Base-by-base conservation (phyloP, 441 rosid genomes). In the Arabidopsis hybrid region DNA sequence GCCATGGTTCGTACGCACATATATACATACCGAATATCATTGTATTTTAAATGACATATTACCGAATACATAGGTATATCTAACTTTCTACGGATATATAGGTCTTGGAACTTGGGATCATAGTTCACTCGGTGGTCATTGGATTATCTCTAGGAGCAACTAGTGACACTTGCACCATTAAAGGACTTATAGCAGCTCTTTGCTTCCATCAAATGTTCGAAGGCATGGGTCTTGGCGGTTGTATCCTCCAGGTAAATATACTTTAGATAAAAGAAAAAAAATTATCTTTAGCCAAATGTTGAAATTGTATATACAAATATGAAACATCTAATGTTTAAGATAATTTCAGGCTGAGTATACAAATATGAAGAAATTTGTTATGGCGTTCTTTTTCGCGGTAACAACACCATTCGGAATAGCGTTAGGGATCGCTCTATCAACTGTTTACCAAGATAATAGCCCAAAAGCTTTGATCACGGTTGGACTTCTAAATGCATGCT, bases 191-290 rank as follows among this genome's bases (percentile, higher is more conserved):
- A 21, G 26, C 26, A 5, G 96, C 93, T 32, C 85, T 90, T 18
- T 84, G 91, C 70, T 90, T 90, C 77, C 93, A 87, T 76, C 93
- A 88, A 71, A 77, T 88, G 84, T 90, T 87, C 49, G 90, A 90
- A 81, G 92, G 95, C 55, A 84, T 84, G 82, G 95, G 91, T 17
- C 91, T 85, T 8, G 92, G 91, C 17, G 91, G 93, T 1, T 87
- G 93, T 81, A 87, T 90, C 16, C 76, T 83, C 36, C 91, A 84
- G 86, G 92, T 86, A 26, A 21, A 21, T 21, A 21, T 21, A 21
- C 26, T 21, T 0, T 21, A 21, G 0, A 21, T 21, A 21, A 21
- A 21, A 21, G 26, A 21, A 21, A 21, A 21, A 21, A 21, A 21
- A 46, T 46, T 29, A 13, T 56, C 8, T n/a, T 29, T 29, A 0